phyloP scores from a whole-genome alignment of 1,139 yeast genomes.

The Magnusiomyces magnusii region DNA sequence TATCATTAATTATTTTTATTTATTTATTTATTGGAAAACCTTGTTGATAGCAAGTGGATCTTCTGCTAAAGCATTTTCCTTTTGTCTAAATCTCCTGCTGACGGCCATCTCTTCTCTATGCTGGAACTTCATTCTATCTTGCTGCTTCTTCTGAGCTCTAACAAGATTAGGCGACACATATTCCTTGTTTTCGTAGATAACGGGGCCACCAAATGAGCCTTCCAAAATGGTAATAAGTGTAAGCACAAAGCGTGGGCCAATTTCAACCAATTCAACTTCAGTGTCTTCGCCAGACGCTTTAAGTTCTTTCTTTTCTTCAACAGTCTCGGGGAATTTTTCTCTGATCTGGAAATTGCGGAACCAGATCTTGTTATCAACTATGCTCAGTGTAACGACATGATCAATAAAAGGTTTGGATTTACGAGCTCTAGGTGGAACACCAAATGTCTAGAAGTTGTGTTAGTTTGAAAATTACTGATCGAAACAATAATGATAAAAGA shows the following conservation, averaged over 20 bases:
- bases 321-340: slow-evolving; percentile 53
- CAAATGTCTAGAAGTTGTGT: slow-evolving; percentile 44
- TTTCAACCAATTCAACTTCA: slow-evolving; percentile 76
- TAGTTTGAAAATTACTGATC: neutral
- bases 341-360: slow-evolving; percentile 89
- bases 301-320: slow-evolving; percentile 33
- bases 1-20: too few relatives aligned
- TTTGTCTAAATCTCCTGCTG: slow-evolving; percentile 64
- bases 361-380: slow-evolving; percentile 95
- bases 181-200: slow-evolving; percentile 93
- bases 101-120: slow-evolving; percentile 73
- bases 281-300: slow-evolving; percentile 23
- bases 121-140: slow-evolving; percentile 74
- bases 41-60: slow-evolving; percentile 83
- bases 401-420: slow-evolving; percentile 92
- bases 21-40: slow-evolving; percentile 42
- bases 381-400: slow-evolving; percentile 87
- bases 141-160: slow-evolving; percentile 78
- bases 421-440: slow-evolving; percentile 95
- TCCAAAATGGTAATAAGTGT: slow-evolving; percentile 88
- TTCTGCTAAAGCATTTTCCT: slow-evolving; percentile 64
- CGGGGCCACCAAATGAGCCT: slow-evolving; percentile 98
- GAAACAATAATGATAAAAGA: neutral
- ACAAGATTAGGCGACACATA: slow-evolving; percentile 94
- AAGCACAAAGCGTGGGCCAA: slow-evolving; percentile 94